Percentiles rank a stretch among this genome's conserved stretches.
phyloP scores from a whole-genome alignment of 1,284 basidiomycete species.

The Malassezia obtusa region DNA sequence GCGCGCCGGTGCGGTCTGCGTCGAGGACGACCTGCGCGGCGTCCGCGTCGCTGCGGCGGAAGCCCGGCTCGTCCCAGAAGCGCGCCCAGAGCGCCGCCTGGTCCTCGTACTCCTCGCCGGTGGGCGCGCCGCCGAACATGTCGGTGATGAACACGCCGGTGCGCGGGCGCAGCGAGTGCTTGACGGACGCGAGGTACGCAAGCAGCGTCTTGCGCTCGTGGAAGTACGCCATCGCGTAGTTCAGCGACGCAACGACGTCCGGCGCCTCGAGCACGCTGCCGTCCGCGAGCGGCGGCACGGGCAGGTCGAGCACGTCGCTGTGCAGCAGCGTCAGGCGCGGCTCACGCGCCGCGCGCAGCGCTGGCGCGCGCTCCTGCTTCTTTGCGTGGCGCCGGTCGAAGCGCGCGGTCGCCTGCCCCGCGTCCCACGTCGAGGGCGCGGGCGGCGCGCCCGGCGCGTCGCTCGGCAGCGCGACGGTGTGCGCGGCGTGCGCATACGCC shows the following conservation, averaged over 20 bases:
- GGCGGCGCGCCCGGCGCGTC: background rate
- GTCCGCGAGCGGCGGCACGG: conserved; percentile 12
- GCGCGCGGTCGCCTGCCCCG: conserved; percentile 25
- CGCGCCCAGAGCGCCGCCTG: conserved; percentile 18
- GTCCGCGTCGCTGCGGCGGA: conserved; percentile 11
- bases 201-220: conserved; percentile 28
- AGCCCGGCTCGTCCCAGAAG: conserved; percentile 20
- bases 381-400: conserved; percentile 27
- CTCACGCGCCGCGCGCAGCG: background rate
- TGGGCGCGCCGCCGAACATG: conserved; percentile 32
- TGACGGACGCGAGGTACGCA: conserved; percentile 21
- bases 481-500: background rate
- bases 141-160: conserved; percentile 36
- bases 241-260: conserved; percentile 32
- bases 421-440: conserved; percentile 19
- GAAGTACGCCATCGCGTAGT: conserved; percentile 40
- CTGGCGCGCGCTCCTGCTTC: conserved; percentile 9
- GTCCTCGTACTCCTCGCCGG: conserved; percentile 23
- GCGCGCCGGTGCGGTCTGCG: background rate
- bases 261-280: conserved; percentile 16
- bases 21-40: conserved; percentile 5
- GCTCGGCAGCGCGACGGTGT: conserved; percentile 8
- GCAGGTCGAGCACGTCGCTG: conserved; percentile 31
- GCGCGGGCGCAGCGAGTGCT: conserved; percentile 21
- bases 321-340: conserved; percentile 25